Evolutionary conservation across 768 basidiomycete genomes (phyloP), one percentile per base, ranked within the genome.

Genomic region (Jaapia argillacea): DNA sequence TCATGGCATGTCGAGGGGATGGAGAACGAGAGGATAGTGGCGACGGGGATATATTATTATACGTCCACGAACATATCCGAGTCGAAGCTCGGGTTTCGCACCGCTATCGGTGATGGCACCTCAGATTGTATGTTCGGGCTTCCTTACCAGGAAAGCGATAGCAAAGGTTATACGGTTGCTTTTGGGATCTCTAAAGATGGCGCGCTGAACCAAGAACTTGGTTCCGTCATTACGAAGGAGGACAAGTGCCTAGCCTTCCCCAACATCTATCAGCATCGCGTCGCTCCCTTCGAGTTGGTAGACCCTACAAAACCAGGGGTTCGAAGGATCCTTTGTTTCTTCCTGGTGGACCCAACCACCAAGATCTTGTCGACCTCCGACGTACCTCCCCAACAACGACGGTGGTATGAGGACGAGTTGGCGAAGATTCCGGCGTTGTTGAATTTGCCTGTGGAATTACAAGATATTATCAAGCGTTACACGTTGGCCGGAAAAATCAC

Each of bases 251-350:
- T 58, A 36, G 49, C 46, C 18, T 58, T 58, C 41, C 58, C 55
- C 20, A 58, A 58, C 46, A 51, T 67, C 40, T 56, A 65, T 24
- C 68, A 69, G 43, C 67, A 71, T 47, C 59, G 53, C 20, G 64
- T 71, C 20, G 44, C 51, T 16, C 58, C 66, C 14, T 71, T 70
- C 52, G 45, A 52, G 21, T 60, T 70, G 16, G 45, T 39, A 2
- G 64, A 70, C 48, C 49, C 48, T 0, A 57, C 58, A 13, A 61
- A 60, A 41, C 63, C 61, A 3, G 70, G 67, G 3, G 55, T 65
- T 42, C 54, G 66, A 38, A 71, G 66, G 49, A 63, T 71, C 16
- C 48, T 70, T 10, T 62, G 59, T 2, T 59, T 71, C 18, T 69
- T 67, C 51, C 58, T 70, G 23, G 58, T 67, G 40, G 64, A 69